phyloP scores from a whole-genome alignment of 179 eudicot genomes.

The Beta corolliflora region DNA sequence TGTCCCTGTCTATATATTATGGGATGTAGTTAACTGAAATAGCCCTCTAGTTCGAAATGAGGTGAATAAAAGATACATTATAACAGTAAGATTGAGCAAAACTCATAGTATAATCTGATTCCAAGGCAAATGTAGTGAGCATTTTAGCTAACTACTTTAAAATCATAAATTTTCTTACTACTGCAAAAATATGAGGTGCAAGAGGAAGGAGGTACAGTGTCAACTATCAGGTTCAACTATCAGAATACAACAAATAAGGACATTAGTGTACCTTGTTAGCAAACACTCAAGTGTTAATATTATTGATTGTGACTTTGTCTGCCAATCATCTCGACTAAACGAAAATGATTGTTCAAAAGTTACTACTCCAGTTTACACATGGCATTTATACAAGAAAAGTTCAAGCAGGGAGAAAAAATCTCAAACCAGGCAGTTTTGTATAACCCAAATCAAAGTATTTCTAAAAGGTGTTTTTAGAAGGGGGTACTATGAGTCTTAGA shows the following conservation, averaged over 20 bases:
- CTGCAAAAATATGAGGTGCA: background rate
- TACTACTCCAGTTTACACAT: no score
- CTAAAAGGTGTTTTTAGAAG: no score
- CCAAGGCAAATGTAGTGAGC: background rate
- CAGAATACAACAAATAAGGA: background rate
- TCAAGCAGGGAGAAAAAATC: no score
- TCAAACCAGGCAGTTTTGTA: no score
- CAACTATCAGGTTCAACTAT: background rate
- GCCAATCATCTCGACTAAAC: no score
- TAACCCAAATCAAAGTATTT: no score
- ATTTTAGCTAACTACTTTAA: background rate
- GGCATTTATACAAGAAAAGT: no score
- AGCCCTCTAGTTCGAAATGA: background rate
- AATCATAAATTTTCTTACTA: background rate
- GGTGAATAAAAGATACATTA: background rate
- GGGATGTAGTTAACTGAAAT: slow-evolving; percentile 45
- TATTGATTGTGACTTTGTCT: background rate
- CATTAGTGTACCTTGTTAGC: background rate
- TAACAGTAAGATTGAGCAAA: background rate
- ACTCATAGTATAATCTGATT: background rate
- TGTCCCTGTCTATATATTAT: slow-evolving; percentile 38
- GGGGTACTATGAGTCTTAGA: no score
- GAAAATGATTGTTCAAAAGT: no score
- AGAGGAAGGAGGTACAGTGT: background rate
- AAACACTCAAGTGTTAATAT: background rate